These are phyloP conservation scores for Vaucheria bursata DNA, from an alignment of 352 stramenopile species.

Conservation along the genomic window DNA sequence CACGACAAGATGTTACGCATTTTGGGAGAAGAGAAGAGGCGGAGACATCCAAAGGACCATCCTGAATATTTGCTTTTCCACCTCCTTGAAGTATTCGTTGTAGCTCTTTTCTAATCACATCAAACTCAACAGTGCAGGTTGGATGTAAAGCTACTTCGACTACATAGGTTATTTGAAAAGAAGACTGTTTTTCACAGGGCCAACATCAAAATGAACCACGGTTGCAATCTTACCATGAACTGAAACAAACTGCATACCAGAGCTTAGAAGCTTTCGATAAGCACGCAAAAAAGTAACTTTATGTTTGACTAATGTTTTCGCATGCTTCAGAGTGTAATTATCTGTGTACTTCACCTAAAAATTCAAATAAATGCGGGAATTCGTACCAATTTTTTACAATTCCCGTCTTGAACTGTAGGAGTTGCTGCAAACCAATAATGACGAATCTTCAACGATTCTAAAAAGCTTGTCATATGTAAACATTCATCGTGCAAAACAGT, in stretches of 20 bases:
- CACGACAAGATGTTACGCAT: background rate
- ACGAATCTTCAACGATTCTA: too few relatives aligned
- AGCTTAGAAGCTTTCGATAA: too few relatives aligned
- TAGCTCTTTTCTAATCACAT: constrained; percentile 20
- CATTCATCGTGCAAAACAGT: too few relatives aligned
- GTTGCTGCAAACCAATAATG: too few relatives aligned
- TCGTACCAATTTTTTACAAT: too few relatives aligned
- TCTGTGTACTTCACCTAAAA: too few relatives aligned
- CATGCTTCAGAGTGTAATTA: too few relatives aligned
- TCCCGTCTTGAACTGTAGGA: too few relatives aligned
- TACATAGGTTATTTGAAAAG: background rate
- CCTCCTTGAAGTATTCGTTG: constrained; percentile 13
- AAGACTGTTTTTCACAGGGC: background rate
- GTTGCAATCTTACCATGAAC: background rate
- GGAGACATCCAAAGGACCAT: constrained; percentile 16
- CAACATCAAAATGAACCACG: background rate
- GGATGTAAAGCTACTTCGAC: constrained; percentile 38
- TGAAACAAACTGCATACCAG: background rate
- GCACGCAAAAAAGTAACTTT: too few relatives aligned
- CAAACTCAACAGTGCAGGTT: constrained; percentile 11
- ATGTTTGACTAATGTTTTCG: too few relatives aligned
- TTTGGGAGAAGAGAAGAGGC: background rate
- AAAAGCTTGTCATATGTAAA: too few relatives aligned
- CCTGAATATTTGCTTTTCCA: constrained; percentile 21
- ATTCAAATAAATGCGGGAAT: too few relatives aligned